Conservation (phyloP, 345 rosid species). For the Gynandropsis gynandra region DNA sequence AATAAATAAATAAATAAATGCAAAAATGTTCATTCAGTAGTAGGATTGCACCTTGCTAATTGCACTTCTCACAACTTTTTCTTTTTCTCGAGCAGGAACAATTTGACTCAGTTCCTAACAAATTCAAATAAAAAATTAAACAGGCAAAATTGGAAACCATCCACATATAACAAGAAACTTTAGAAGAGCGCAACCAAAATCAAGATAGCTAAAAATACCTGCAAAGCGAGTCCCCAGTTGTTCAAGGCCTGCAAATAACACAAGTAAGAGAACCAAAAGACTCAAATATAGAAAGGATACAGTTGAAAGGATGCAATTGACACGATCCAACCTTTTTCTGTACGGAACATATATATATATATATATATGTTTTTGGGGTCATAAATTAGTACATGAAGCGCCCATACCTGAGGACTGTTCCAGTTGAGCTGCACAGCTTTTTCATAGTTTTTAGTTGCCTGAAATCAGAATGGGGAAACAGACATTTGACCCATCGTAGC, state of each 20-base stretch:
- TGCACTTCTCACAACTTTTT: conserved; percentile 81
- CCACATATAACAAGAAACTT: too few relatives aligned
- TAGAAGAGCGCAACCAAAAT: too few relatives aligned
- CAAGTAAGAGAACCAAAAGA: conserved; percentile 12
- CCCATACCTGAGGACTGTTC: conserved; percentile 92
- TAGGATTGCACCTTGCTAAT: conserved; percentile 73
- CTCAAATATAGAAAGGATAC: conserved; percentile 5
- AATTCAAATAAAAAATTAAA: conserved; percentile 15
- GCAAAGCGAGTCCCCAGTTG: conserved; percentile 97
- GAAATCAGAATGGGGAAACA: conserved; percentile 23
- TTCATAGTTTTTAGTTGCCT: conserved; percentile 95
- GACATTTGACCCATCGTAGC: conserved; percentile 1
- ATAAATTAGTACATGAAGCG: conserved; percentile 7
- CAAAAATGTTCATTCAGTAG: conserved; percentile 24
- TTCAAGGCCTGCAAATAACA: conserved; percentile 72
- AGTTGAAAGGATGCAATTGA: background rate
- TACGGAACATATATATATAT: background rate
- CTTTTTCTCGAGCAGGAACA: conserved; percentile 92
- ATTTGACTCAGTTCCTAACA: conserved; percentile 92
- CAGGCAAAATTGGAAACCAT: background rate
- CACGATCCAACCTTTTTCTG: background rate
- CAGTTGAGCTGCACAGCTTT: conserved; percentile 94
- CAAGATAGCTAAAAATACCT: conserved; percentile 49
- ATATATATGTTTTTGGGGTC: conserved; percentile 7
- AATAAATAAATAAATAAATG: too few relatives aligned